Evolutionary conservation across 140 eudicot species (phyloP).

Genomic region (Erigeron philadelphicus): DNA sequence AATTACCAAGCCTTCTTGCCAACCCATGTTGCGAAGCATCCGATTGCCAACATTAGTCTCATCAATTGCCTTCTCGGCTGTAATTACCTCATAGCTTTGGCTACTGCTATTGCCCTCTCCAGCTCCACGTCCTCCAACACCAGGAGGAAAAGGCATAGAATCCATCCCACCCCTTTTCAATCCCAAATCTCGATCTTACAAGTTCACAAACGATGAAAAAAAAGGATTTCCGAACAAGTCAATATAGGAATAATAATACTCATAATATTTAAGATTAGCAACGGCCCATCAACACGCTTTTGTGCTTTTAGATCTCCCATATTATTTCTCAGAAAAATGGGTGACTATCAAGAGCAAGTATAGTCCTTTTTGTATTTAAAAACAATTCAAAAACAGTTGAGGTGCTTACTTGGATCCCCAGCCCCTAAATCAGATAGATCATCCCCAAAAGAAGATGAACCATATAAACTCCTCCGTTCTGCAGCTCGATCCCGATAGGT

Average conservation of each 20-base stretch:
- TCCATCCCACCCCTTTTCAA: conserved; percentile 56
- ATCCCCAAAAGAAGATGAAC: conserved; percentile 72
- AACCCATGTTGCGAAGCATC: conserved; percentile 99
- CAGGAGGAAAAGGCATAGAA: conserved; percentile 98
- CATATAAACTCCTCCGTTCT: conserved; percentile 83
- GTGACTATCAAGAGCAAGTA: conserved; percentile 1
- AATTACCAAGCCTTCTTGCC: conserved; percentile 98
- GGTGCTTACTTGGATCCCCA: conserved; percentile 76
- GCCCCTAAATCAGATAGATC: conserved; percentile 41
- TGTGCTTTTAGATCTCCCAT: conserved; percentile 14
- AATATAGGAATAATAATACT: conserved; percentile 28
- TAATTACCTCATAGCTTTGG: conserved; percentile 73
- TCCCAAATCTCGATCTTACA: conserved; percentile 67
- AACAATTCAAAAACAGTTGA: neutral
- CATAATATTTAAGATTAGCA: conserved; percentile 25
- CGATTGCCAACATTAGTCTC: conserved; percentile 92
- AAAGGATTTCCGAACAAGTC: conserved; percentile 49
- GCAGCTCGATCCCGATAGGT: conserved; percentile 94
- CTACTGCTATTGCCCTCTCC: conserved; percentile 47
- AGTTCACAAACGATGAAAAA: conserved; percentile 32
- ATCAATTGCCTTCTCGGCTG: conserved; percentile 87
- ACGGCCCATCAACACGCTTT: conserved; percentile 35
- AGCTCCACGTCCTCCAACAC: conserved; percentile 87
- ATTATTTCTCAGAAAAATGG: conserved; percentile 7
- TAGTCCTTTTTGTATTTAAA: too few species aligned